phyloP scores from a whole-genome alignment of 768 basidiomycete genomes.

The Psilocybe sp. region DNA sequence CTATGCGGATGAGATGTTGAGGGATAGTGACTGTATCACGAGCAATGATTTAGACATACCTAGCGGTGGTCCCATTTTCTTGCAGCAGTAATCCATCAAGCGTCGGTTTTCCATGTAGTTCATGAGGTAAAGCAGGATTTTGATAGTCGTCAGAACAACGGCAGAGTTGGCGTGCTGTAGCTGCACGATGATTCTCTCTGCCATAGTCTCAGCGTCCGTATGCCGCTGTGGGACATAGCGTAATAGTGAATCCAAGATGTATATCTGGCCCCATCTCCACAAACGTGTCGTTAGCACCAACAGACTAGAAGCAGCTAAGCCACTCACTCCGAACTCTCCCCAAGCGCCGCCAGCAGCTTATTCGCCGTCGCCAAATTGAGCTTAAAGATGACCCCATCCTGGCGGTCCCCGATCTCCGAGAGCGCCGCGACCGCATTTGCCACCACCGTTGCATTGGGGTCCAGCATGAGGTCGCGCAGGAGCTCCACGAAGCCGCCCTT shows the following conservation, averaged over 20 bases:
- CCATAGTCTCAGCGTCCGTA: conserved; percentile 88
- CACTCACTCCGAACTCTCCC: conserved; percentile 95
- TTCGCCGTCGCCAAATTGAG: conserved; percentile 85
- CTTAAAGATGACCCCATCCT: conserved; percentile 90
- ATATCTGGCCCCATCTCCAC: conserved; percentile 95
- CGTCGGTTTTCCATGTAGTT: conserved; percentile 95
- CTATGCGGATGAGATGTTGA: conserved; percentile 40
- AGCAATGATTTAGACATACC: conserved; percentile 43
- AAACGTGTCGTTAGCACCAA: conserved; percentile 10
- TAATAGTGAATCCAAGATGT: conserved; percentile 91
- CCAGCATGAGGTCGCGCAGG: conserved; percentile 89
- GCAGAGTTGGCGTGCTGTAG: conserved; percentile 98
- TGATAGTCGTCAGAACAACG: conserved; percentile 98
- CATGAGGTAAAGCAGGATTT: conserved; percentile 94
- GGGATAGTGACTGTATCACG: conserved; percentile 1
- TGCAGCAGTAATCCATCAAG: conserved; percentile 86
- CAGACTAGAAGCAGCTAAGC: neutral
- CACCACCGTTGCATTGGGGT: conserved; percentile 94
- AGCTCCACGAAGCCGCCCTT: conserved; percentile 87
- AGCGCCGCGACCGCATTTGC: conserved; percentile 96
- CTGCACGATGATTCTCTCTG: conserved; percentile 92
- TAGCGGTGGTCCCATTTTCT: conserved; percentile 97
- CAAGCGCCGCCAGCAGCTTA: conserved; percentile 85
- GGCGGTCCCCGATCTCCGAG: conserved; percentile 94
- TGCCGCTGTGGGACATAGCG: conserved; percentile 91